Evolutionary conservation across 257 asterid genomes (phyloP), one percentile per base, ranked within the genome.

Genomic region (Capsicum chinense): DNA sequence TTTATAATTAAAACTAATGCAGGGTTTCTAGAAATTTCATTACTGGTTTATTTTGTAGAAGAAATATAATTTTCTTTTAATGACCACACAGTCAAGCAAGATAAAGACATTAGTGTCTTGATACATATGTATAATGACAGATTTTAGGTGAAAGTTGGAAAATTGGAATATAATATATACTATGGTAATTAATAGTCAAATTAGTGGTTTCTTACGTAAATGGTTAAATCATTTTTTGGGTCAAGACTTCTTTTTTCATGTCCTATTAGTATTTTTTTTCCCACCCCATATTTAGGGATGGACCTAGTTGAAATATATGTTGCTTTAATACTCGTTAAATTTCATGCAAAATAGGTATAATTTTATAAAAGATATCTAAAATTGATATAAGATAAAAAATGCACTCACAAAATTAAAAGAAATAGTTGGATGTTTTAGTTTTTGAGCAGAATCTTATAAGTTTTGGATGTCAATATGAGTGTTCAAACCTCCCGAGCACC

Each of bases 141-240:
- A 44, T 50, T 48, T 74, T 50, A 50, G 80, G 80, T 74, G 62
- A 74, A 74, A 48, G 59, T 47, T 5, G 8, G 62, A 50, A 74
- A 48, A n/a, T 47, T 5, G 2, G 11, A 48, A 50, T 19, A 6
- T 44, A 12, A 73, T 26, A 39, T 39, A 39, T 39, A 39, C 2
- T 39, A 39, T 39, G 44, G 44, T 74, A 69, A 44, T 8, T 67
- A 33, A 0, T 10, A 19, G 44, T 50, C 14, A 74, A 74, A 26
- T 19, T 74, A 6, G 59, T 73, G 42, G 80, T 48, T 68, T 39
- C 80, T 73, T 19, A 48, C 42, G 80, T 73, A 73, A 3, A 73
- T 73, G 17, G 12, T 47, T 19, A 0, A 3, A 12, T 19, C 12
- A 48, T 48, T 73, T 73, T 73, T 3, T 73, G 37, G 59, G 7